Evolutionary conservation across 2,329 filamentous ascomycete species (phyloP), one percentile per base, ranked within the genome.

Genomic region (Phyllosticta paracitricarpa): DNA sequence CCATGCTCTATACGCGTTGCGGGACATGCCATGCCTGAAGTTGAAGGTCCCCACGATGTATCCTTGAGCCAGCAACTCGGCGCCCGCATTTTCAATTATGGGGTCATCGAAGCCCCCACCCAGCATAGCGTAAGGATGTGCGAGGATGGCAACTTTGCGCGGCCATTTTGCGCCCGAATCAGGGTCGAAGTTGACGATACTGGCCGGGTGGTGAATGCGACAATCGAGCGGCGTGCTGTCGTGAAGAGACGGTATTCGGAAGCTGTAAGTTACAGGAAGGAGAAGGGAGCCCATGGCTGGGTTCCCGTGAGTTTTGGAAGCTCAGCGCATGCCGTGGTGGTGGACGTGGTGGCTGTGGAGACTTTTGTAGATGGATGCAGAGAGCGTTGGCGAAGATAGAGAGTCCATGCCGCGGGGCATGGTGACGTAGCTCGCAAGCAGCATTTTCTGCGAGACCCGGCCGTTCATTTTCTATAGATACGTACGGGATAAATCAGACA

Each of bases 41-140:
- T 97, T 97, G 74, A 97, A 97, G 0, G 91, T 96, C 7, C 82
- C 87, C 2, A 97, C 88, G 1, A 96, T 72, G 68, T 84, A 95
- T 1, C 89, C 89, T 58, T 80, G 76, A 4, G 81, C 77, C n/a
- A 96, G 72, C 54, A 96, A 78, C 62, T 87, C 75, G 1, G 78
- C 77, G 0, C 83, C 84, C 2, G 89, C 75, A 8, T 84, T 78
- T n/a, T 83, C 79, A 1, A 97, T 87, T 0, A 96, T 81, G 0
- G 83, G 82, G 70, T 97, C 92, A 71, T 97, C 89, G 70, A 86
- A 94, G 72, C 79, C 86, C 4, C 93, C 94, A 4, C 94, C 94
- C 58, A 97, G 78, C 0, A 90, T 87, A 35, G 90, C 91, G 71
- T 97, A 97, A 0, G 94, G 93, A 73, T 97, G 94, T 12, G 92